A percentile compares a stretch with the other conserved stretches of the same genome.
Conservation (phyloP, 208 protist genomes). For the Acanthamoeba healyi region DNA sequence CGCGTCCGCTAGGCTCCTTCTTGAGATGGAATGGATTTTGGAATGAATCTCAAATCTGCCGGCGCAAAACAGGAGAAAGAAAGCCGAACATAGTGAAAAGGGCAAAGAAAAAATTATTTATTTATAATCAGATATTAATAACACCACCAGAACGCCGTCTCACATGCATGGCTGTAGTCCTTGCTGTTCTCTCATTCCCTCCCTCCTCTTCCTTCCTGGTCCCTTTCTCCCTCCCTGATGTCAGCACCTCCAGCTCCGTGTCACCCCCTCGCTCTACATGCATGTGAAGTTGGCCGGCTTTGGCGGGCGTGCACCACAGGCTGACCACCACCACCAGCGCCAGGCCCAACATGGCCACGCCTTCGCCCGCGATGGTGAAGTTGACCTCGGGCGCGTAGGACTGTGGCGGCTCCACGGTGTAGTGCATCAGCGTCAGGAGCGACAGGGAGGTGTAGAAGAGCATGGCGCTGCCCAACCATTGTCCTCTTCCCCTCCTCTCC, state of each 20-base stretch:
- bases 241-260: background rate
- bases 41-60: too few relatives aligned
- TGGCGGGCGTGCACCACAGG: too few relatives aligned
- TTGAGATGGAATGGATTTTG: too few relatives aligned
- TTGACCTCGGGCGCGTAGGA: conserved; percentile 55
- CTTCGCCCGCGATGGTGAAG: conserved; percentile 78
- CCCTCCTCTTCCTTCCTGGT: too few relatives aligned
- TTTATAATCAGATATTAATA: too few relatives aligned
- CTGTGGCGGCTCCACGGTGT: background rate
- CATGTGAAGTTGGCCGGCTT: too few relatives aligned
- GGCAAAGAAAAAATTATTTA: background rate
- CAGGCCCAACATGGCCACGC: conserved; percentile 17
- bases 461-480: background rate
- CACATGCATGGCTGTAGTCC: background rate
- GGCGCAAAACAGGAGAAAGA: too few relatives aligned
- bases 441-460: conserved; percentile 23
- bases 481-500: background rate
- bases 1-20: too few relatives aligned
- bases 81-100: background rate
- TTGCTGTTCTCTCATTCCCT: too few relatives aligned
- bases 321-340: background rate
- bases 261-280: too few relatives aligned
- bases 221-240: background rate
- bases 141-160: too few relatives aligned
- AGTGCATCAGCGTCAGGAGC: conserved; percentile 31